Evolutionary conservation across 2,329 filamentous ascomycete genomes (phyloP).

Genomic region (Ophiostoma ulmi): DNA sequence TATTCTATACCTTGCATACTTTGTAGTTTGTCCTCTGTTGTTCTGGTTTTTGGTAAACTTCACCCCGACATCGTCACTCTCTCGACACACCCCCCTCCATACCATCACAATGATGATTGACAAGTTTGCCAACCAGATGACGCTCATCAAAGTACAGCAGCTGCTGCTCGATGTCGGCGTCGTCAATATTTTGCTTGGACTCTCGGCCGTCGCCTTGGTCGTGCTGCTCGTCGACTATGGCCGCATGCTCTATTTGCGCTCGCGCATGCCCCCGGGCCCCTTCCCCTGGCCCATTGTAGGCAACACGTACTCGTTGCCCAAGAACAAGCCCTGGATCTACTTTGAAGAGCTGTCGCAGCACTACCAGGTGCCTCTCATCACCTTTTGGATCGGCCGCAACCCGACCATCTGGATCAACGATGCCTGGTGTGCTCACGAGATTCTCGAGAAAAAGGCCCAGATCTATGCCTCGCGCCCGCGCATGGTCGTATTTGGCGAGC

Average conservation of each 20-base stretch:
- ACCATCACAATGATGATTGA: conserved; percentile 29
- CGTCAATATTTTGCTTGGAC: conserved; percentile 26
- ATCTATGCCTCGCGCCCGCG: conserved; percentile 48
- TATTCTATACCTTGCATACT: too few relatives aligned
- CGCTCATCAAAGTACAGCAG: conserved; percentile 30
- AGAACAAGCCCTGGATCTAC: conserved; percentile 53
- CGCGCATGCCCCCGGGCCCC: conserved; percentile 51
- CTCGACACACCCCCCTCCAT: neutral
- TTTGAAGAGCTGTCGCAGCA: conserved; percentile 50
- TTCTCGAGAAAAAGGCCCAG: conserved; percentile 51
- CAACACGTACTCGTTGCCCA: conserved; percentile 51
- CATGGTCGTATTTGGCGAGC: conserved; percentile 45
- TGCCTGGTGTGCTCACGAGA: conserved; percentile 46
- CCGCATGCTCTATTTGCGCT: conserved; percentile 46
- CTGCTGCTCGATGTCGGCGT: conserved; percentile 26
- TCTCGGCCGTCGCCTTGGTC: conserved; percentile 30
- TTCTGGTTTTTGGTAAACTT: neutral
- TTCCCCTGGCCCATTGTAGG: conserved; percentile 51
- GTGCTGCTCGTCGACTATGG: conserved; percentile 41
- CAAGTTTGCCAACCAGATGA: conserved; percentile 28
- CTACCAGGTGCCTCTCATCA: conserved; percentile 47
- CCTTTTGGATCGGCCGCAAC: conserved; percentile 51
- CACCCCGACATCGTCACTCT: neutral
- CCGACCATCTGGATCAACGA: conserved; percentile 47
- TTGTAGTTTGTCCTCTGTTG: too few relatives aligned